These are phyloP conservation scores for Rhizodiscina lignyota DNA, from an alignment of 495 filamentous ascomycete species.

Conservation along the genomic window DNA sequence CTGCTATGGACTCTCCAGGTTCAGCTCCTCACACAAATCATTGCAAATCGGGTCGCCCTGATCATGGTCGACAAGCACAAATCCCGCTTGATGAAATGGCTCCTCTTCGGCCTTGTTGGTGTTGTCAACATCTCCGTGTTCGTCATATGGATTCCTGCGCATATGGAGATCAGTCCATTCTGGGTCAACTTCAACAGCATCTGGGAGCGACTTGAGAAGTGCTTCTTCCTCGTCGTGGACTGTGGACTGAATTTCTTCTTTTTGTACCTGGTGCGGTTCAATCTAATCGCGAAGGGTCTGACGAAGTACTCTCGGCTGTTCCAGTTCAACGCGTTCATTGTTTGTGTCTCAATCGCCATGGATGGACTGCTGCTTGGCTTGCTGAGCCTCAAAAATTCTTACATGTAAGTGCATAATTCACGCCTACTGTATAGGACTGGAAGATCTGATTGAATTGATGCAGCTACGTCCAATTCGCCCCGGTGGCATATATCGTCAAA, in stretches of 20 bases:
- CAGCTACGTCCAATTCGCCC: slow-evolving; percentile 6
- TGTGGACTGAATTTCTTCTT: slow-evolving; percentile 1
- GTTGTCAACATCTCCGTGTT: slow-evolving; percentile 7
- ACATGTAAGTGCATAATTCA: slow-evolving; percentile 1
- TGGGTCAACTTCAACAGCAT: slow-evolving; percentile 3
- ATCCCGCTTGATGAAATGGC: not conserved
- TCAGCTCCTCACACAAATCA: slow-evolving; percentile 1
- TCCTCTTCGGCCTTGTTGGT: slow-evolving; percentile 1
- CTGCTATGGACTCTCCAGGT: not conserved
- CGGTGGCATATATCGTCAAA: slow-evolving; percentile 6
- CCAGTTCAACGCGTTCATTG: slow-evolving; percentile 5
- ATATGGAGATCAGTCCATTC: not conserved
- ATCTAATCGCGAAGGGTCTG: slow-evolving; percentile 3
- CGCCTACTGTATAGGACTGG: too few species aligned
- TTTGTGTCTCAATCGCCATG: slow-evolving; percentile 2
- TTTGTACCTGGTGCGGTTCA: slow-evolving; percentile 3
- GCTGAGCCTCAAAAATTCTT: slow-evolving; percentile 3
- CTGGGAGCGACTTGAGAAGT: slow-evolving; percentile 6
- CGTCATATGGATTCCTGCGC: slow-evolving; percentile 5
- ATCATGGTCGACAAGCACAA: slow-evolving; percentile 6
- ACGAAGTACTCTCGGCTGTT: slow-evolving; percentile 6
- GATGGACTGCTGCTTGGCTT: slow-evolving; percentile 3
- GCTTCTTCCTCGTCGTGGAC: slow-evolving; percentile 5
- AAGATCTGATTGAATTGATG: too few species aligned
- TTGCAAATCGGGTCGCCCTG: slow-evolving; percentile 5